Base-by-base conservation (phyloP, 164 flowering plant genomes). In the Buxus sempervirens region DNA sequence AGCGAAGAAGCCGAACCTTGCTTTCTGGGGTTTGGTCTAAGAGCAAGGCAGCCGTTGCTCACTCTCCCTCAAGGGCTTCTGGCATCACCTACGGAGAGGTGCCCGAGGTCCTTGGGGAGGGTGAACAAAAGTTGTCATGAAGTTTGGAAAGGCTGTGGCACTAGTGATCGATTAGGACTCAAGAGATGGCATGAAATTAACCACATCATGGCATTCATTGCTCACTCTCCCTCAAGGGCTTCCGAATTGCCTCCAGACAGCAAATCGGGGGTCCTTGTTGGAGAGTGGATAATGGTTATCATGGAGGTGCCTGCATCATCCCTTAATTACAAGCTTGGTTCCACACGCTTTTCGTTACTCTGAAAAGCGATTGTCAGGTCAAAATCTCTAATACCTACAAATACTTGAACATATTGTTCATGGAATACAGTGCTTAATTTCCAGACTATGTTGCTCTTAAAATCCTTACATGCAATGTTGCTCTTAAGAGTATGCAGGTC, bases 31-130 rank as follows among this genome's bases (percentile, higher is more conserved):
- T 10, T 4, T 45, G 51, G 51, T 4, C 10, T 45, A 10, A 5
- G 51, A 14, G 23, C 42, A 41, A 68, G 72, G 65, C 72, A 58
- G 54, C 25, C 26, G 22, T 64, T 65, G 69, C 70, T 61, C 72
- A 64, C 72, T 73, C 76, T 68, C 69, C 72, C 72, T 69, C 77
- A 66, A 70, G 32, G 77, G 70, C 70, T 75, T 67, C 74, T 38
- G 64, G 28, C 9, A n/a, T 28, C 49, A 41, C 55, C 12, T 45
- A 10, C 2, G 12, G 1, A 45, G 51, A 15, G 7, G 38, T 32
- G 51, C 51, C 51, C 12, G 51, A 15, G 12, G 51, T 45, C 51
- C 18, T 45, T 45, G 38, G 51, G 51, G 51, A 10, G 9, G 12
- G 51, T 45, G 51, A 45, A 45, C 51, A 45, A 45, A 45, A 10